phyloP scores from a whole-genome alignment of 2,329 filamentous ascomycete species.

The Plenodomus lindquistii region DNA sequence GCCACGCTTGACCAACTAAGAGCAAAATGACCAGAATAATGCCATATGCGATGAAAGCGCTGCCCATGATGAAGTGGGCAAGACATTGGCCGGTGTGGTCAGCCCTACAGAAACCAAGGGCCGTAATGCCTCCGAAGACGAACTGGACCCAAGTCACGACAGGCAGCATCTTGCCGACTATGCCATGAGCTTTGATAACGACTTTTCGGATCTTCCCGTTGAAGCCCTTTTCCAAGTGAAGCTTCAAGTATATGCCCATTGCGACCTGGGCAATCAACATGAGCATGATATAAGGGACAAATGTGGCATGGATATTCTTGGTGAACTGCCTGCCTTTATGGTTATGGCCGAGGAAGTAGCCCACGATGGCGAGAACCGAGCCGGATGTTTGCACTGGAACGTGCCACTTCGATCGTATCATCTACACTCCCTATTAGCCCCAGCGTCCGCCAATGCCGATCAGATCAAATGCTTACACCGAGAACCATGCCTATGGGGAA shows the following conservation, averaged over 20 bases:
- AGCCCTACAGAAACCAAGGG: slow-evolving; percentile 87
- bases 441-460: neutral
- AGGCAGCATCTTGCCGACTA: slow-evolving; percentile 86
- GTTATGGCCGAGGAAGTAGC: slow-evolving; percentile 88
- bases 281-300: slow-evolving; percentile 80
- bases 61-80: slow-evolving; percentile 98
- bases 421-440: slow-evolving; percentile 55
- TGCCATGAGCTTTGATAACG: slow-evolving; percentile 73
- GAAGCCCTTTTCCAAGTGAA: slow-evolving; percentile 85
- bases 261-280: slow-evolving; percentile 76
- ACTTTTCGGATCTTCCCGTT: slow-evolving; percentile 75
- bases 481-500: slow-evolving; percentile 96
- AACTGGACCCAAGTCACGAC: slow-evolving; percentile 90
- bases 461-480: slow-evolving; percentile 63
- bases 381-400: slow-evolving; percentile 82
- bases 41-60: slow-evolving; percentile 92
- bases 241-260: slow-evolving; percentile 82
- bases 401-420: slow-evolving; percentile 90
- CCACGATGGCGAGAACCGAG: slow-evolving; percentile 74
- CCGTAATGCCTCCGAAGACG: slow-evolving; percentile 91
- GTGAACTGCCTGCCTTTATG: slow-evolving; percentile 89
- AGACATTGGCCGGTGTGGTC: slow-evolving; percentile 91
- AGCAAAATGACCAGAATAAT: slow-evolving; percentile 84
- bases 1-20: slow-evolving; percentile 85
- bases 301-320: slow-evolving; percentile 70